Conservation (phyloP, 768 basidiomycete genomes). For the Hygrophorus russula region DNA sequence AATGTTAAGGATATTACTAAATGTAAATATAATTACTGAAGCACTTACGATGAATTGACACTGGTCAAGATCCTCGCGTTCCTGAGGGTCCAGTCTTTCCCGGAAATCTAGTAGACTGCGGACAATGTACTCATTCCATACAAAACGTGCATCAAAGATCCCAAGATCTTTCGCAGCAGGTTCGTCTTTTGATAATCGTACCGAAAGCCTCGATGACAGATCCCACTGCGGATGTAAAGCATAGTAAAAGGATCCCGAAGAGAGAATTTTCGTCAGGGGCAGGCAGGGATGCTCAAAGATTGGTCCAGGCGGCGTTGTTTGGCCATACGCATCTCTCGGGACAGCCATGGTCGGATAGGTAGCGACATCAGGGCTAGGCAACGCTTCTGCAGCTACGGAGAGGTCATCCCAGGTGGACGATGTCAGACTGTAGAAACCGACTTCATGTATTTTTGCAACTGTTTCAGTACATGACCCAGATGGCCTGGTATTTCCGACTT, state of each 20-base stretch:
- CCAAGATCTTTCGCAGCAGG: constrained; percentile 34
- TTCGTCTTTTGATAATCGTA: constrained; percentile 47
- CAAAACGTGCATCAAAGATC: constrained; percentile 74
- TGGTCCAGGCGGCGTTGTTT: constrained; percentile 28
- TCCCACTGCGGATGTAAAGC: constrained; percentile 81
- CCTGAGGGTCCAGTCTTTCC: constrained; percentile 55
- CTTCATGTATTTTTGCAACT: constrained; percentile 77
- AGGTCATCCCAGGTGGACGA: constrained; percentile 80
- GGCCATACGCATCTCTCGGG: constrained; percentile 34
- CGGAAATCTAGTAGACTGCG: constrained; percentile 83
- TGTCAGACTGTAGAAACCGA: constrained; percentile 81
- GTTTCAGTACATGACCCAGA: constrained; percentile 48
- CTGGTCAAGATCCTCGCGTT: constrained; percentile 65
- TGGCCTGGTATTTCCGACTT: constrained; percentile 62
- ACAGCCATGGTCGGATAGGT: constrained; percentile 23
- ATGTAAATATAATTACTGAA: background rate
- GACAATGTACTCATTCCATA: constrained; percentile 94
- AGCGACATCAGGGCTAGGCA: constrained; percentile 42
- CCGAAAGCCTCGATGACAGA: constrained; percentile 70
- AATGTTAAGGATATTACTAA: constrained; percentile 5
- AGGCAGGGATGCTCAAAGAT: constrained; percentile 85
- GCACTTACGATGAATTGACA: constrained; percentile 73
- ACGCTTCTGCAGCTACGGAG: constrained; percentile 37
- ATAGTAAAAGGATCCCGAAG: constrained; percentile 90
- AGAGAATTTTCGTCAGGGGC: constrained; percentile 83